Evolutionary conservation across 306 rosid genomes (phyloP).

Genomic region (Glycine tomentella): DNA sequence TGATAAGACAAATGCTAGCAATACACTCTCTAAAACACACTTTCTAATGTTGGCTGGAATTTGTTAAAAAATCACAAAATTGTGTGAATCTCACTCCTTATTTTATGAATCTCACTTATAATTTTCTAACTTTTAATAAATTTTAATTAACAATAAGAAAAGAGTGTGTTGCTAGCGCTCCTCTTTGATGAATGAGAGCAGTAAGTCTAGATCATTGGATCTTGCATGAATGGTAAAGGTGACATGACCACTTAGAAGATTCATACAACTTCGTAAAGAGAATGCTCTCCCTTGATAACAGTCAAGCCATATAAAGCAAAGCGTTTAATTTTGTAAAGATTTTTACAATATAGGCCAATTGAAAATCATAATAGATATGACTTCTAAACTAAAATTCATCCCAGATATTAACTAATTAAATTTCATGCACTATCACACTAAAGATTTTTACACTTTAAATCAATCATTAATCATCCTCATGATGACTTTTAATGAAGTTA

Average conservation of each 20-base stretch:
- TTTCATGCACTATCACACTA: no score
- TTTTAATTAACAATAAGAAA: no score
- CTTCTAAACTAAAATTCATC: no score
- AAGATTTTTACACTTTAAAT: no score
- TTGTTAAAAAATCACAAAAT: no score
- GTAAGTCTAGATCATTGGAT: neutral
- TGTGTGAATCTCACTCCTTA: no score
- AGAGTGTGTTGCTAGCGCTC: no score
- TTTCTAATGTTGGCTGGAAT: no score
- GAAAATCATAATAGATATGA: neutral
- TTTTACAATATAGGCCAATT: neutral
- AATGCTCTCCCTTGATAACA: neutral
- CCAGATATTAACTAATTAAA: no score
- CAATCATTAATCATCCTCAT: neutral
- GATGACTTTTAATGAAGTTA: neutral
- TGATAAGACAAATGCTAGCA: neutral
- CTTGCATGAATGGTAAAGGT: neutral
- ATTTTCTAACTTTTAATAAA: no score
- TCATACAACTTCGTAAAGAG: neutral
- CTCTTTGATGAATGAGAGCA: neutral
- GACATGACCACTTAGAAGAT: neutral
- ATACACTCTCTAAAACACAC: no score
- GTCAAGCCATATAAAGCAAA: neutral
- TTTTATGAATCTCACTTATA: no score
- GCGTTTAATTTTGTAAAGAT: neutral